Percentiles rank a stretch among this genome's conserved stretches.
Conservation (phyloP, 495 filamentous ascomycete species). For the Talaromyces liani region DNA sequence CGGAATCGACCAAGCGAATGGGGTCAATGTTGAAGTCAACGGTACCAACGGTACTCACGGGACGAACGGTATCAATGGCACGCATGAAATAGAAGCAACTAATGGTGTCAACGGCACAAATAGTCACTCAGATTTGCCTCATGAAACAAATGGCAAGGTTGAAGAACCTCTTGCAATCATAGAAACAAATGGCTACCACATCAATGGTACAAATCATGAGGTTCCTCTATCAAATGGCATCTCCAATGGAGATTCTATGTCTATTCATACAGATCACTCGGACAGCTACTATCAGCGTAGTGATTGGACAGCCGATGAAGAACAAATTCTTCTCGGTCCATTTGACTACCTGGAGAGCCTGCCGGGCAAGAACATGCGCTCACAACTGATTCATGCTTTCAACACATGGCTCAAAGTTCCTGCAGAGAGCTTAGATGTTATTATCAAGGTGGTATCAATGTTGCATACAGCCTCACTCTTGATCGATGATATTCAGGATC, state of each 20-base stretch:
- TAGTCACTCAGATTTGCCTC: neutral
- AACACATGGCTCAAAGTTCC: constrained; percentile 16
- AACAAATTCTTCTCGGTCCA: neutral
- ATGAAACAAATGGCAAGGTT: neutral
- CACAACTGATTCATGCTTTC: constrained; percentile 8
- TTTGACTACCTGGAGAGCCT: constrained; percentile 7
- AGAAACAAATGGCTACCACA: neutral
- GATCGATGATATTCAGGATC: constrained; percentile 49
- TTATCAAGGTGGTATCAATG: constrained; percentile 11
- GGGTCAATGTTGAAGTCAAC: neutral
- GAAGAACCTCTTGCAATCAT: neutral
- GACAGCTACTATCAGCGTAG: constrained; percentile 1
- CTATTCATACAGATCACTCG: neutral
- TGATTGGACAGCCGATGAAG: neutral
- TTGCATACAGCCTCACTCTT: constrained; percentile 20
- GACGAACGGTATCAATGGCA: neutral
- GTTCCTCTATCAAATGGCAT: neutral
- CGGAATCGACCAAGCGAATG: neutral
- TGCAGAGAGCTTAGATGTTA: constrained; percentile 1
- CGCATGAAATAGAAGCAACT: neutral
- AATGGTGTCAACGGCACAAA: neutral
- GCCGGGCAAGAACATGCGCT: constrained; percentile 7
- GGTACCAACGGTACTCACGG: neutral
- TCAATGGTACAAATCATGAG: neutral
- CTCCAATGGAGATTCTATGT: neutral